Conservation (phyloP, 139 green algal genomes). For the Axilococcus clingmanii region DNA sequence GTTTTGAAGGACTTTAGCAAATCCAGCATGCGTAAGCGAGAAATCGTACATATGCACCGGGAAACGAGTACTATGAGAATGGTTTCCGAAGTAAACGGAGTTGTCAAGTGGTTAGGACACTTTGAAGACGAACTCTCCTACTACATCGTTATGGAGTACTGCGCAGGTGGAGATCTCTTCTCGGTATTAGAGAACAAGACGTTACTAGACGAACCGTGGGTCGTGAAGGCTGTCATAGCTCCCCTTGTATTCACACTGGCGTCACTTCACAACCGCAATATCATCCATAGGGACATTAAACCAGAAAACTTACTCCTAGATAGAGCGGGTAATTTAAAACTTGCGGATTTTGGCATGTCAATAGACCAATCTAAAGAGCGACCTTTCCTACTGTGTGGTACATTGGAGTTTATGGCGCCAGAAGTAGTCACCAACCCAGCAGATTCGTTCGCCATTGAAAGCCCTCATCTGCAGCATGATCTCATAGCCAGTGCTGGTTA, state of each 20-base stretch:
- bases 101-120: conserved; percentile 42
- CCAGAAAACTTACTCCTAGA: conserved; percentile 85
- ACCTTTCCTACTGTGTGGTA: conserved; percentile 64
- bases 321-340: conserved; percentile 22
- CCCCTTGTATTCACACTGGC: conserved; percentile 68
- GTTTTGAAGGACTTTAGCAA: conserved; percentile 76
- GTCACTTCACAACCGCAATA: conserved; percentile 41
- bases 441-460: conserved; percentile 41
- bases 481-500: neutral
- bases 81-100: conserved; percentile 5
- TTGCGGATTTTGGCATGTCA: conserved; percentile 74
- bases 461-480: conserved; percentile 8
- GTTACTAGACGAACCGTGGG: neutral
- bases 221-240: conserved; percentile 32
- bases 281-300: conserved; percentile 70
- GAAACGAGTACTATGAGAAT: neutral
- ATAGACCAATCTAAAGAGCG: conserved; percentile 56
- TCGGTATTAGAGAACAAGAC: neutral
- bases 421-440: conserved; percentile 57
- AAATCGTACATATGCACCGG: neutral
- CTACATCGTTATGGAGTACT: conserved; percentile 52
- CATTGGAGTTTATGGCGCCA: conserved; percentile 70
- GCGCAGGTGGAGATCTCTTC: neutral
- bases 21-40: neutral
- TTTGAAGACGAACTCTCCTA: conserved; percentile 45